phyloP scores from a whole-genome alignment of 2,329 filamentous ascomycete species.

The Alternaria sp. region DNA sequence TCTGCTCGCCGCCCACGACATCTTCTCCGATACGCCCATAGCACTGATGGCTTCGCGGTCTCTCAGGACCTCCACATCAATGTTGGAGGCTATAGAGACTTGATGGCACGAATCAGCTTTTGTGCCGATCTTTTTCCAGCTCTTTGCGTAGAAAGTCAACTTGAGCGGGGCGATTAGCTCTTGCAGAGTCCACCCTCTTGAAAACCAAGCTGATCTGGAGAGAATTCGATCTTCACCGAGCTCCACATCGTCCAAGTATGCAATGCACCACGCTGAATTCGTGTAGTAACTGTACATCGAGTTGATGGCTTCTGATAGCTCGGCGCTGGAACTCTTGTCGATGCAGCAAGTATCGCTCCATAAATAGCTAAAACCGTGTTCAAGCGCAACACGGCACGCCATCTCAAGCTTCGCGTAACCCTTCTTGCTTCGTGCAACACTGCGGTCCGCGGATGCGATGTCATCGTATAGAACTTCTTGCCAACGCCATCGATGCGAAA shows the following conservation, averaged over 20 bases:
- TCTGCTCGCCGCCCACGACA: not conserved
- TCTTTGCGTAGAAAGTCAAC: not conserved
- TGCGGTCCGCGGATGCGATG: not conserved
- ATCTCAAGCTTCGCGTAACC: not conserved
- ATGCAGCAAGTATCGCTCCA: constrained; percentile 3
- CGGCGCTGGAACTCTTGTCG: not conserved
- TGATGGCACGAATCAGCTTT: not conserved
- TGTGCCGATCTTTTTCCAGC: not conserved
- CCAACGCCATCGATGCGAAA: constrained; percentile 13
- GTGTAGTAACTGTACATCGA: constrained; percentile 1
- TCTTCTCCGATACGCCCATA: not conserved
- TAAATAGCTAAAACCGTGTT: not conserved
- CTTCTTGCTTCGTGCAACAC: not conserved
- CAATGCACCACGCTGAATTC: not conserved
- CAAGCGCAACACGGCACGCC: not conserved
- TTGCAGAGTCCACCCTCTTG: not conserved
- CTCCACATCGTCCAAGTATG: not conserved
- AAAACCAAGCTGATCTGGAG: not conserved
- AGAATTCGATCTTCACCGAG: not conserved
- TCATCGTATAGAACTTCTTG: constrained; percentile 12
- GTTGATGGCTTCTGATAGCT: constrained; percentile 1
- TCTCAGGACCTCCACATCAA: not conserved
- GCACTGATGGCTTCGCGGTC: not conserved
- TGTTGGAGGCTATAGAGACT: not conserved
- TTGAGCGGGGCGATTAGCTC: not conserved